A percentile compares a stretch with the other conserved stretches of the same genome.
Evolutionary conservation across 1,284 basidiomycete genomes (phyloP).

Genomic region (Papiliotrema laurentii): DNA sequence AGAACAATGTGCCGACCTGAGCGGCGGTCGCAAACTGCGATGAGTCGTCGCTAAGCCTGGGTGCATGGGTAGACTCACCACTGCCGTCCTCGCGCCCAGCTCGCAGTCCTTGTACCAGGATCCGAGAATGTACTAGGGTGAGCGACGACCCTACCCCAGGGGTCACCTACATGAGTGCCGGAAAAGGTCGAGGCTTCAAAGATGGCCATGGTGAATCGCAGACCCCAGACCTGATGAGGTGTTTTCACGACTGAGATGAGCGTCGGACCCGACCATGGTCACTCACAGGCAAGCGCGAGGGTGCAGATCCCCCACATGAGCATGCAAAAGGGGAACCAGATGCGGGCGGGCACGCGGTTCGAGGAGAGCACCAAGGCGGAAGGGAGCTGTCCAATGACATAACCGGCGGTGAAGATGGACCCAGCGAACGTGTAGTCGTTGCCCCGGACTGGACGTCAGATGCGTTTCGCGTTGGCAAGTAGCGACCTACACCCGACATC

Average conservation of each 20-base stretch:
- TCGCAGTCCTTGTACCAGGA: constrained; percentile 43
- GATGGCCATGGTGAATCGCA: constrained; percentile 13
- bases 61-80: constrained; percentile 4
- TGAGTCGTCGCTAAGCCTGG: background rate
- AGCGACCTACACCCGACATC: constrained; percentile 21
- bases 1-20: constrained; percentile 38
- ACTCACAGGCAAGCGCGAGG: constrained; percentile 21
- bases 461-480: background rate
- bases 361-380: constrained; percentile 35
- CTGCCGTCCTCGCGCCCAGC: constrained; percentile 38
- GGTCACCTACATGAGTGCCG: constrained; percentile 12
- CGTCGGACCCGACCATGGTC: background rate
- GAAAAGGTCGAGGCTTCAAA: constrained; percentile 20
- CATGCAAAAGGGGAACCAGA: constrained; percentile 41
- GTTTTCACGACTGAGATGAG: constrained; percentile 5
- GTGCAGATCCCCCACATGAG: constrained; percentile 32
- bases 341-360: constrained; percentile 27
- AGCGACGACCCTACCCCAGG: background rate
- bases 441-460: constrained; percentile 13
- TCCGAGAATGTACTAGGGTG: constrained; percentile 36
- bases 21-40: constrained; percentile 30
- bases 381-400: constrained; percentile 35
- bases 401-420: constrained; percentile 36
- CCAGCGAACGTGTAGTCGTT: constrained; percentile 30
- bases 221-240: constrained; percentile 13